phyloP scores from a whole-genome alignment of 1,284 basidiomycete genomes.

The Moesziomyces parantarcticus region DNA sequence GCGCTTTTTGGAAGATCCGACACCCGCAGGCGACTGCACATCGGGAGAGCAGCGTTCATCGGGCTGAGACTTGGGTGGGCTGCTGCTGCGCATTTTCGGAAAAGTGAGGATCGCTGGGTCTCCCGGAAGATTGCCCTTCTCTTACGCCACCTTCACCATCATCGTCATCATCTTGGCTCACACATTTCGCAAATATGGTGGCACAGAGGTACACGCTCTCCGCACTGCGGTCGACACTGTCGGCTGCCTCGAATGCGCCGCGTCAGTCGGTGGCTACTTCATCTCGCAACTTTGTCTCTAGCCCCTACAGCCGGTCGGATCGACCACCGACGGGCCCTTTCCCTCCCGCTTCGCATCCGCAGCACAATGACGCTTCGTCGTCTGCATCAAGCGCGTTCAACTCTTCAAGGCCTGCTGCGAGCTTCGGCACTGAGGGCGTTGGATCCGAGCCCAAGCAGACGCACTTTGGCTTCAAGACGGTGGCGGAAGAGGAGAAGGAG shows the following conservation, averaged over 20 bases:
- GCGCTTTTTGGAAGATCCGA: not conserved
- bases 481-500: conserved; percentile 80
- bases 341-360: conserved; percentile 55
- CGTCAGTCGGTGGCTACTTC: conserved; percentile 34
- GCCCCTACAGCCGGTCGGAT: conserved; percentile 32
- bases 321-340: conserved; percentile 32
- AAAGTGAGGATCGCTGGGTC: conserved; percentile 7
- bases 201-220: conserved; percentile 44
- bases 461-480: conserved; percentile 91
- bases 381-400: conserved; percentile 10
- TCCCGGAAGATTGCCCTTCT: not conserved
- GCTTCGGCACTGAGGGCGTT: conserved; percentile 17
- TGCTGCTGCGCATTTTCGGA: conserved; percentile 12
- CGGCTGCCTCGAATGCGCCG: conserved; percentile 30
- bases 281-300: conserved; percentile 39
- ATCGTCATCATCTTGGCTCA: not conserved
- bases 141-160: not conserved
- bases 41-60: not conserved
- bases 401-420: conserved; percentile 18
- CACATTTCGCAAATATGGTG: conserved; percentile 20
- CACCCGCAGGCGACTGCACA: not conserved
- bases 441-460: conserved; percentile 68
- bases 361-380: conserved; percentile 12
- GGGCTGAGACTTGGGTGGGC: not conserved
- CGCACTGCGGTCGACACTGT: conserved; percentile 44